Percentiles rank a stretch among this genome's conserved stretches.
Conservation (phyloP, 1,284 basidiomycete species). For the Cutaneotrichosporon curvatum region DNA sequence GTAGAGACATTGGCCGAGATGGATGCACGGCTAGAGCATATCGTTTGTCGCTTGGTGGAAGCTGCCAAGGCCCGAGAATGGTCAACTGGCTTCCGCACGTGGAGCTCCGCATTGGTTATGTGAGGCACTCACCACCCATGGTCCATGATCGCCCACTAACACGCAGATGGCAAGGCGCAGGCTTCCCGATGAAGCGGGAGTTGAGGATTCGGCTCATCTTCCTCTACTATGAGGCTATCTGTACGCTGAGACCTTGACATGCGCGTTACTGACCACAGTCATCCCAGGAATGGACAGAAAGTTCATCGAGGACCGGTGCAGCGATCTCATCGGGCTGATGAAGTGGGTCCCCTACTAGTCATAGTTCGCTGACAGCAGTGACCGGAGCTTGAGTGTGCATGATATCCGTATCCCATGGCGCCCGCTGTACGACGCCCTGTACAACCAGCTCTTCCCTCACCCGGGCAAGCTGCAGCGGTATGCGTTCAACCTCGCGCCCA, state of each 20-base stretch:
- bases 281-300: slow-evolving; percentile 51
- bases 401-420: slow-evolving; percentile 85
- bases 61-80: slow-evolving; percentile 73
- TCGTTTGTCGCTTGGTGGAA: slow-evolving; percentile 59
- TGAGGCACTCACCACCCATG: slow-evolving; percentile 47
- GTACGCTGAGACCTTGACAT: slow-evolving; percentile 19
- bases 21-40: slow-evolving; percentile 70
- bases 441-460: slow-evolving; percentile 73
- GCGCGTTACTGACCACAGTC: slow-evolving; percentile 41
- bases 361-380: slow-evolving; percentile 55
- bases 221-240: slow-evolving; percentile 63
- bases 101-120: slow-evolving; percentile 70
- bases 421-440: slow-evolving; percentile 71
- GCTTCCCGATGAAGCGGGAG: slow-evolving; percentile 75
- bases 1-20: slow-evolving; percentile 73
- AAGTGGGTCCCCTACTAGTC: slow-evolving; percentile 50
- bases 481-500: slow-evolving; percentile 49
- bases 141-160: slow-evolving; percentile 17
- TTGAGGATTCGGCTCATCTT: slow-evolving; percentile 68
- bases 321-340: slow-evolving; percentile 50
- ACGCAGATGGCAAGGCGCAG: slow-evolving; percentile 67
- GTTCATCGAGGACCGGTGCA: slow-evolving; percentile 49
- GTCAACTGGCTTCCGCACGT: slow-evolving; percentile 65
- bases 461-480: slow-evolving; percentile 74
- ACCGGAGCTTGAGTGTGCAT: slow-evolving; percentile 66